Percentiles rank a stretch among this genome's conserved stretches.
phyloP scores from a whole-genome alignment of 768 basidiomycete genomes.

The Psilocybe sp. region DNA sequence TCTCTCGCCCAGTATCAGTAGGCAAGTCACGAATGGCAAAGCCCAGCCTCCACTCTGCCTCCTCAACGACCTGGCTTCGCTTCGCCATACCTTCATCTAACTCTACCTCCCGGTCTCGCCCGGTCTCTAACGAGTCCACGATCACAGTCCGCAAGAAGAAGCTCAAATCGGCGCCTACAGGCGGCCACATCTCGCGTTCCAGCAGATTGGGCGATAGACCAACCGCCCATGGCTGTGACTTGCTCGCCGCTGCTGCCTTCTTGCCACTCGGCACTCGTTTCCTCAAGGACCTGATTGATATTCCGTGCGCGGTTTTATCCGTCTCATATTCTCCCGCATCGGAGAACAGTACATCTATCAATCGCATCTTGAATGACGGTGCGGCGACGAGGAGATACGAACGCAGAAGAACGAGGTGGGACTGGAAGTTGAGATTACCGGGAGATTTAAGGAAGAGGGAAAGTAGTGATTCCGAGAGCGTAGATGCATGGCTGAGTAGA shows the following conservation, averaged over 20 bases:
- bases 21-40: constrained; percentile 81
- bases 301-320: constrained; percentile 30
- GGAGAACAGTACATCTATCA: constrained; percentile 74
- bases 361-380: constrained; percentile 67
- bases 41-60: constrained; percentile 74
- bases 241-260: constrained; percentile 20
- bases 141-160: constrained; percentile 83
- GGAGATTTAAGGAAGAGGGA: constrained; percentile 60
- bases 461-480: constrained; percentile 66
- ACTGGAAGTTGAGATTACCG: constrained; percentile 63
- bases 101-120: constrained; percentile 23
- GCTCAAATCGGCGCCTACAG: constrained; percentile 80
- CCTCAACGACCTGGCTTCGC: constrained; percentile 38
- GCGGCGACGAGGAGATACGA: constrained; percentile 75
- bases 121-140: constrained; percentile 66
- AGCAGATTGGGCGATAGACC: constrained; percentile 75
- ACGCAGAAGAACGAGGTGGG: constrained; percentile 66
- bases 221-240: constrained; percentile 54
- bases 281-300: constrained; percentile 29
- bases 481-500: constrained; percentile 57
- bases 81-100: constrained; percentile 14
- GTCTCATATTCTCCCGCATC: constrained; percentile 56
- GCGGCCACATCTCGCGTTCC: constrained; percentile 80
- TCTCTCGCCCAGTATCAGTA: constrained; percentile 59
- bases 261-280: constrained; percentile 24